Evolutionary conservation across 768 basidiomycete genomes (phyloP).

Genomic region (Boletus reticuloceps): DNA sequence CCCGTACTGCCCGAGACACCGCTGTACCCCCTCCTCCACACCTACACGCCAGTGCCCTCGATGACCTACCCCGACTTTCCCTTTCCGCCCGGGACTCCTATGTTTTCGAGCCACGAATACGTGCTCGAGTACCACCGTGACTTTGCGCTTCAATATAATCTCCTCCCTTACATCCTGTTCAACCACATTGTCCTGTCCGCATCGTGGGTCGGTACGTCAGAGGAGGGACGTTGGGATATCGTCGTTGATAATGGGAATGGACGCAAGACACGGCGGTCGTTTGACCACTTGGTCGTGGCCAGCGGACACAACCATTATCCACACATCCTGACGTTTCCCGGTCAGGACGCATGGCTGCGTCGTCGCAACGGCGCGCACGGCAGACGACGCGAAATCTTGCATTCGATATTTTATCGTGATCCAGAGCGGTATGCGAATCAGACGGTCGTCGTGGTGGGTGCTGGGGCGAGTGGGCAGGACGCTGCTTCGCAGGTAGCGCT

Average conservation of each 20-base stretch:
- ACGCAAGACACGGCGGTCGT: slow-evolving; percentile 23
- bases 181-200: slow-evolving; percentile 42
- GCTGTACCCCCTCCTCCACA: slow-evolving; percentile 50
- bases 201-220: slow-evolving; percentile 41
- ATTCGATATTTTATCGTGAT: slow-evolving; percentile 53
- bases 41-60: slow-evolving; percentile 54
- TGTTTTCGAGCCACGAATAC: slow-evolving; percentile 48
- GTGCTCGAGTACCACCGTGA: slow-evolving; percentile 46
- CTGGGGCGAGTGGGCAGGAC: slow-evolving; percentile 47
- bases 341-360: slow-evolving; percentile 49
- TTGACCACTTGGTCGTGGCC: slow-evolving; percentile 56
- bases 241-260: slow-evolving; percentile 27
- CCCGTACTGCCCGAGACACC: slow-evolving; percentile 53
- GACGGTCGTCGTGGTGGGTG: slow-evolving; percentile 50
- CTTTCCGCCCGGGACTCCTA: slow-evolving; percentile 41
- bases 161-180: slow-evolving; percentile 36
- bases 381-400: slow-evolving; percentile 40
- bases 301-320: slow-evolving; percentile 58
- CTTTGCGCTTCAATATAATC: slow-evolving; percentile 39
- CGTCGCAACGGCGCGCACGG: slow-evolving; percentile 9
- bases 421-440: slow-evolving; percentile 42
- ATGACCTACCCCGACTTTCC: slow-evolving; percentile 60
- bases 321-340: slow-evolving; percentile 41
- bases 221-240: slow-evolving; percentile 45
- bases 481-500: slow-evolving; percentile 40